Evolutionary conservation across 2,329 filamentous ascomycete species (phyloP).

Genomic region (Leptodontidium sp.): DNA sequence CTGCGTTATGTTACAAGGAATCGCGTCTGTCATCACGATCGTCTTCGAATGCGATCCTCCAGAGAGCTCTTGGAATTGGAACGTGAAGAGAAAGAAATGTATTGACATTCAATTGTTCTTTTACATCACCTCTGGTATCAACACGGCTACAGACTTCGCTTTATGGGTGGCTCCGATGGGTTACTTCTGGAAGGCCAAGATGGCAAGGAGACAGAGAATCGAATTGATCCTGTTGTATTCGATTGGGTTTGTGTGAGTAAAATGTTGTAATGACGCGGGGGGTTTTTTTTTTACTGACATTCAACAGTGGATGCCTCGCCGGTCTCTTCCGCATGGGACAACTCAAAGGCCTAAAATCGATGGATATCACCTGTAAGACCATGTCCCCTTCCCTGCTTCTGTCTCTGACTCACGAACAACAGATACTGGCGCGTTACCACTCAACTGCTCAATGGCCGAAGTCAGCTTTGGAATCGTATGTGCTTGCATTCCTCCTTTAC

Average conservation of each 20-base stretch:
- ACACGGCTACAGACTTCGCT: constrained; percentile 21
- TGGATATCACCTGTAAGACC: constrained; percentile 28
- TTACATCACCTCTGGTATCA: constrained; percentile 18
- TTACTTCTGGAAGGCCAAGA: constrained; percentile 18
- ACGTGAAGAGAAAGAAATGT: constrained; percentile 9
- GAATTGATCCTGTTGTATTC: constrained; percentile 21
- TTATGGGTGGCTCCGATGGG: constrained; percentile 20
- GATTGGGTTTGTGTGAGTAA: constrained; percentile 24
- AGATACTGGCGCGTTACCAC: constrained; percentile 22
- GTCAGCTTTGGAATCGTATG: constrained; percentile 29
- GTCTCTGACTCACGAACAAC: not conserved
- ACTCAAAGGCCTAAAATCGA: constrained; percentile 21
- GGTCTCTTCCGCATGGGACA: constrained; percentile 24
- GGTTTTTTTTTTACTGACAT: not conserved
- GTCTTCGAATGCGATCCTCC: constrained; percentile 26
- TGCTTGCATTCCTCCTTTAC: constrained; percentile 25
- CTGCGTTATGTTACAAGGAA: constrained; percentile 13
- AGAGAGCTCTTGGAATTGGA: constrained; percentile 24
- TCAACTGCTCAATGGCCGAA: constrained; percentile 27
- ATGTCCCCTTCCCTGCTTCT: not conserved
- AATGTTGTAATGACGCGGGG: not conserved
- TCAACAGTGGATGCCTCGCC: constrained; percentile 16
- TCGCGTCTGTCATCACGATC: constrained; percentile 18
- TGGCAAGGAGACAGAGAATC: constrained; percentile 9
- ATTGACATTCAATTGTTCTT: constrained; percentile 30